These are phyloP conservation scores for Eustoma russellianum DNA, from an alignment of 257 asterid genomes.

Conservation along the genomic window DNA sequence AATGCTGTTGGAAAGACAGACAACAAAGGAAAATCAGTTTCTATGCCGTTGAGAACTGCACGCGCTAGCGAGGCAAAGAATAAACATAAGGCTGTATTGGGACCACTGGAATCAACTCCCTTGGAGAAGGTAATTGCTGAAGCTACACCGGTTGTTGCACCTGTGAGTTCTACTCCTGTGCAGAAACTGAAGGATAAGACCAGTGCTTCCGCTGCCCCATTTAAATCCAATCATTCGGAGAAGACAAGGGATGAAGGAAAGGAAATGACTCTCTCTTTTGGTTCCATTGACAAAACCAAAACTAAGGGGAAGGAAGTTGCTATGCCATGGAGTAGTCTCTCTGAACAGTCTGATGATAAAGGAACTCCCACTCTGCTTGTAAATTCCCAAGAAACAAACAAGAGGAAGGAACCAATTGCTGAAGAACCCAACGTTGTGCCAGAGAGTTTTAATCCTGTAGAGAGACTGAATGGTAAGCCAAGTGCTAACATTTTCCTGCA, in stretches of 20 bases:
- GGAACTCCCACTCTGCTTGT: conserved; percentile 18
- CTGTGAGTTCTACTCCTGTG: conserved; percentile 17
- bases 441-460: conserved; percentile 17
- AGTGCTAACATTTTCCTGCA: too few relatives aligned
- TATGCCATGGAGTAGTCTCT: conserved; percentile 11
- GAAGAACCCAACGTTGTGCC: conserved; percentile 8
- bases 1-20: too few relatives aligned
- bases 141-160: conserved; percentile 10
- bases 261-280: conserved; percentile 16
- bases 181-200: conserved; percentile 27
- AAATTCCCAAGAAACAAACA: background rate
- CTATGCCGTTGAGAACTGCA: too few relatives aligned
- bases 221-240: conserved; percentile 15
- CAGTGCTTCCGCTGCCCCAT: conserved; percentile 19
- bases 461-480: conserved; percentile 13
- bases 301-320: conserved; percentile 29
- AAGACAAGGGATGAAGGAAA: conserved; percentile 21
- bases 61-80: too few relatives aligned
- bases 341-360: conserved; percentile 19
- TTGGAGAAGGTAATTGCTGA: too few relatives aligned
- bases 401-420: background rate
- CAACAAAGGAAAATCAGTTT: too few relatives aligned
- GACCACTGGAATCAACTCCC: too few relatives aligned
- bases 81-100: too few relatives aligned
- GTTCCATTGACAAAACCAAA: conserved; percentile 19